Percentiles rank a stretch among this genome's conserved stretches.
phyloP scores from a whole-genome alignment of 140 eudicot species.

The Ambrosia hybrid region DNA sequence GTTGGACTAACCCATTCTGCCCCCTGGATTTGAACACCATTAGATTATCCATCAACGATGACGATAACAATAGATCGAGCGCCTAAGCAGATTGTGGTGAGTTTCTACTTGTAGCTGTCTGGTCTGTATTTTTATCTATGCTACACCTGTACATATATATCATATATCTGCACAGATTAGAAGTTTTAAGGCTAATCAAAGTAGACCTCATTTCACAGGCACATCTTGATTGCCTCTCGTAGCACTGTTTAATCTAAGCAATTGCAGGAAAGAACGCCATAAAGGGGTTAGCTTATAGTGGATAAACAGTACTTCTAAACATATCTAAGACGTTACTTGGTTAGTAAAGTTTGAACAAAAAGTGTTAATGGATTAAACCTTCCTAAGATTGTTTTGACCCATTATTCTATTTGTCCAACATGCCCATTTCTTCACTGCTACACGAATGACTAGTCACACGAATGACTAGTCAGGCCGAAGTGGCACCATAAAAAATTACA shows the following conservation, averaged over 20 bases:
- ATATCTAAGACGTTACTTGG: background rate
- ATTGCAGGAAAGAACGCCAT: background rate
- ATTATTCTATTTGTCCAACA: background rate
- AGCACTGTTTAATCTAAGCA: background rate
- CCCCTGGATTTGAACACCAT: slow-evolving; percentile 16
- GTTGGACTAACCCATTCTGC: slow-evolving; percentile 26
- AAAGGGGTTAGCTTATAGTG: background rate
- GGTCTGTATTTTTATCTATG: background rate
- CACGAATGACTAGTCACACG: no score
- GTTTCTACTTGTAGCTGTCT: slow-evolving; percentile 16
- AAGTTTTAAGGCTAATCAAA: slow-evolving; percentile 8
- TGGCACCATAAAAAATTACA: background rate
- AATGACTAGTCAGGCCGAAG: background rate
- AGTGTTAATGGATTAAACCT: background rate
- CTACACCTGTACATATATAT: slow-evolving; percentile 6
- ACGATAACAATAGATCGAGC: slow-evolving; percentile 7
- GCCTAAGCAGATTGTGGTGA: background rate
- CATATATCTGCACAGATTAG: slow-evolving; percentile 11
- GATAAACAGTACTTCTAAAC: background rate
- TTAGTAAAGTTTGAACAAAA: background rate
- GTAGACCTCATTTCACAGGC: background rate
- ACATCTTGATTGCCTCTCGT: background rate
- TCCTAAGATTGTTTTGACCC: background rate
- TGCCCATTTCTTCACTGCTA: background rate
- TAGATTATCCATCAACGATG: slow-evolving; percentile 16